Base-by-base conservation (phyloP, 495 filamentous ascomycete species). In the Bacidia gigantensis region DNA sequence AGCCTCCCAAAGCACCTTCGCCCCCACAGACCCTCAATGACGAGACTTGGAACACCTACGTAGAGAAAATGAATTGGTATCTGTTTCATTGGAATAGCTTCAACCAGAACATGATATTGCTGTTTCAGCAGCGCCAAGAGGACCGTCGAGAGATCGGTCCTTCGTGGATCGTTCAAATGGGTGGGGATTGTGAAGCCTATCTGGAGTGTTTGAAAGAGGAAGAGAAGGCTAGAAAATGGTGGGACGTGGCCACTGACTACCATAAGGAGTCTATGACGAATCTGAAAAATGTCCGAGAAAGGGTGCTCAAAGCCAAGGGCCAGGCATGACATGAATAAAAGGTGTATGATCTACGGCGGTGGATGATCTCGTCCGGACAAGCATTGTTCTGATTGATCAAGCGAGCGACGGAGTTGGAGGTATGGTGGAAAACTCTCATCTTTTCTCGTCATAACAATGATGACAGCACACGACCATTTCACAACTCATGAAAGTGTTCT, bases 51-150 rank as follows among this genome's bases (percentile, higher is more conserved):
- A 64, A 69, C 17, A 69, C 66, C 7, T 92, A 89, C 60, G 68
- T 79, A 2, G 63, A 64, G 1, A 68, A 74, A 11, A 86, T 93
- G 70, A 64, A 72, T 14, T 56, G 60, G 1, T 95, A 95, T 65
- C 73, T 89, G 65, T 62, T 62, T n/a, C 74, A 77, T 20, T 95
- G 81, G 80, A 74, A 77, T 48, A 58, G 50, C 0, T 92, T 82
- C 65, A 81, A 84, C 57, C 66, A 66, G 12, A 69, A 72, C 48
- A 82, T 93, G 60, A 62, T 83, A 2, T 62, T 69, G 1, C 83
- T 93, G 56, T 84, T 95, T 58, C 66, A 70, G 11, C 70, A 75
- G 0, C 75, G 87, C 12, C 76, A 86, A 61, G 65, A 67, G 10
- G 64, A 72, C 21, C 66, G 75, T 11, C 72, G 77, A 24, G 69